A percentile compares a stretch with the other conserved stretches of the same genome.
phyloP scores from a whole-genome alignment of 2,329 filamentous ascomycete species.

The Dactylellina cionopaga region DNA sequence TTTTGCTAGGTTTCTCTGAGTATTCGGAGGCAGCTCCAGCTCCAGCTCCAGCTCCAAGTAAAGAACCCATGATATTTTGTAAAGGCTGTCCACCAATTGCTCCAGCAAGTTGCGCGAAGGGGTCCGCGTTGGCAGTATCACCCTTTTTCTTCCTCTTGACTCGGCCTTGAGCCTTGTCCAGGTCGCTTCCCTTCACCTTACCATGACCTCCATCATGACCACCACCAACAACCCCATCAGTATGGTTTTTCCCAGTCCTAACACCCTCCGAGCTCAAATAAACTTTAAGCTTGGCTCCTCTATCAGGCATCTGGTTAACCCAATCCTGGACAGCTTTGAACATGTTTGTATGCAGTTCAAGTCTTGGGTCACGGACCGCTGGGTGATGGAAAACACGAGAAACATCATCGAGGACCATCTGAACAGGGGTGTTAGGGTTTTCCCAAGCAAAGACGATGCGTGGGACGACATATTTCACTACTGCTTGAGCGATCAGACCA shows the following conservation, averaged over 20 bases:
- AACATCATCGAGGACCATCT: slow-evolving; percentile 72
- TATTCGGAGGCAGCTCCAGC: slow-evolving; percentile 32
- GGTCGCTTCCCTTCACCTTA: slow-evolving; percentile 55
- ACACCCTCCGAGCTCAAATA: slow-evolving; percentile 87
- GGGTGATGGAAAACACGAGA: slow-evolving; percentile 75
- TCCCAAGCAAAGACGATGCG: slow-evolving; percentile 77
- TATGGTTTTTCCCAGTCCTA: slow-evolving; percentile 81
- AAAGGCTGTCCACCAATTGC: slow-evolving; percentile 51
- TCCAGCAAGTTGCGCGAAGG: slow-evolving; percentile 51
- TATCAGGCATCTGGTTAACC: slow-evolving; percentile 75
- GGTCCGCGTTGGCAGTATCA: slow-evolving; percentile 49
- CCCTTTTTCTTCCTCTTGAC: slow-evolving; percentile 56
- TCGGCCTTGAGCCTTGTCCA: slow-evolving; percentile 53
- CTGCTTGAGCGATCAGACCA: slow-evolving; percentile 67
- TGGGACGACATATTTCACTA: slow-evolving; percentile 74
- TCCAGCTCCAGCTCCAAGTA: slow-evolving; percentile 51
- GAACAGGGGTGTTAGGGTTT: slow-evolving; percentile 70
- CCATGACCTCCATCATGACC: slow-evolving; percentile 55
- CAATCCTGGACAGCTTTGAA: slow-evolving; percentile 73
- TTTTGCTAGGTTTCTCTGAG: slow-evolving; percentile 17
- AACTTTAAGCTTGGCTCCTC: slow-evolving; percentile 73
- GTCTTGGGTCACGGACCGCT: slow-evolving; percentile 69
- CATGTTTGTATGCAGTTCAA: slow-evolving; percentile 74
- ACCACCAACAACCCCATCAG: slow-evolving; percentile 57
- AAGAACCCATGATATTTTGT: slow-evolving; percentile 54